phyloP scores from a whole-genome alignment of 257 asterid species.

The Petunia axillaris region DNA sequence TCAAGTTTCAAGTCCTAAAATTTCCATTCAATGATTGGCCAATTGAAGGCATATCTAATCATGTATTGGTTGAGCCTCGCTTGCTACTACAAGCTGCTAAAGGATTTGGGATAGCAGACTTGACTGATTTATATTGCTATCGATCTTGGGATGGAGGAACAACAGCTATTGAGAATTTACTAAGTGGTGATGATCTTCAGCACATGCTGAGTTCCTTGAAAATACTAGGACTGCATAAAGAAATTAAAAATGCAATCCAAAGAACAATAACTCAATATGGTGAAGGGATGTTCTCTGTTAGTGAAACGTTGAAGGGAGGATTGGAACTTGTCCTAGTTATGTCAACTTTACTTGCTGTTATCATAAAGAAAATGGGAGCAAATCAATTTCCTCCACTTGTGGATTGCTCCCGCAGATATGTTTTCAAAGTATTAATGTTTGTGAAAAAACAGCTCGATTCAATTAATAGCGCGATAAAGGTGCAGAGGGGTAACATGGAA shows the following conservation, averaged over 20 bases:
- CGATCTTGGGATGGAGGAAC: constrained; percentile 42
- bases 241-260: constrained; percentile 64
- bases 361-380: neutral
- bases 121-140: neutral
- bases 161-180: constrained; percentile 77
- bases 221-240: constrained; percentile 75
- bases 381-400: too few species aligned
- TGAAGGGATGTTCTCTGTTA: constrained; percentile 79
- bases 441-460: constrained; percentile 46
- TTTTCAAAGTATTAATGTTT: constrained; percentile 29
- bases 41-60: neutral
- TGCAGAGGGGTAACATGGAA: constrained; percentile 45
- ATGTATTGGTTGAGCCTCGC: neutral
- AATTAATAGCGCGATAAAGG: constrained; percentile 45
- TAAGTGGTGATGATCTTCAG: constrained; percentile 79
- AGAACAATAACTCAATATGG: constrained; percentile 74
- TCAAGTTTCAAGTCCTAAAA: neutral
- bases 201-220: constrained; percentile 83
- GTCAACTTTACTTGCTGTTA: neutral
- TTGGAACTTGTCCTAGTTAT: neutral
- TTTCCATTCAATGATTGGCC: neutral
- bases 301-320: constrained; percentile 69
- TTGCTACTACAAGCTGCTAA: neutral
- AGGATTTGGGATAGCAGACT: neutral
- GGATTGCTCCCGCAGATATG: too few species aligned